A percentile compares a stretch with the other conserved stretches of the same genome.
These are phyloP conservation scores for Phragmites australis DNA, from an alignment of 176 grass and related monocot genomes.

Conservation along the genomic window DNA sequence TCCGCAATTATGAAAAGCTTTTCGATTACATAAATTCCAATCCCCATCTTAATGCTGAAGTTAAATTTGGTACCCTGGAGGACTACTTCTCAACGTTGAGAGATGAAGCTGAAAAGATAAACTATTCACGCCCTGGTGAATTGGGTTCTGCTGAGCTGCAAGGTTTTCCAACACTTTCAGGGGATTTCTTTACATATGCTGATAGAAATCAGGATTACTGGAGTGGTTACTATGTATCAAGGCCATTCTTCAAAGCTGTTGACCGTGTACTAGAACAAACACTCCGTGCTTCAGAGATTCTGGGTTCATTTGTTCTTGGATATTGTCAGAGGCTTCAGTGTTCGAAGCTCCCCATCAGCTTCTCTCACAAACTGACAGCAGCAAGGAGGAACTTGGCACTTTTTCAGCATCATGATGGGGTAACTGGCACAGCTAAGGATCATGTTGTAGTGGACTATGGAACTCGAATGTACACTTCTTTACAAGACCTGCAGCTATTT, in stretches of 20 bases:
- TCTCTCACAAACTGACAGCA: slow-evolving; percentile 90
- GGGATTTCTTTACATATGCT: slow-evolving; percentile 98
- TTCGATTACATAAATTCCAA: slow-evolving; percentile 97
- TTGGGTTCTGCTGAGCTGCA: slow-evolving; percentile 72
- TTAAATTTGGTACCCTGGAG: slow-evolving; percentile 94
- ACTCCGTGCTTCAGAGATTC: slow-evolving; percentile 86
- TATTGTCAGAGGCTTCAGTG: slow-evolving; percentile 92
- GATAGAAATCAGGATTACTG: slow-evolving; percentile 97
- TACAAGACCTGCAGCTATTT: slow-evolving; percentile 92
- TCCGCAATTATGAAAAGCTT: slow-evolving; percentile 88
- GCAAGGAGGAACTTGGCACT: slow-evolving; percentile 96
- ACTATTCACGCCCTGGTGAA: slow-evolving; percentile 77
- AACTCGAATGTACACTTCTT: slow-evolving; percentile 88
- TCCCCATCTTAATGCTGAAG: slow-evolving; percentile 78
- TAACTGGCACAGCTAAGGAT: slow-evolving; percentile 96
- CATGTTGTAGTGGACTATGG: slow-evolving; percentile 93
- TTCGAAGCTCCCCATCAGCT: slow-evolving; percentile 69
- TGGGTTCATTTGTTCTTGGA: slow-evolving; percentile 83
- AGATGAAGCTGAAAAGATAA: slow-evolving; percentile 80
- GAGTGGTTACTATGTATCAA: slow-evolving; percentile 98
- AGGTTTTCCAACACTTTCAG: slow-evolving; percentile 96
- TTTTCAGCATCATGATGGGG: slow-evolving; percentile 99
- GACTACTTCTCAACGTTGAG: slow-evolving; percentile 91
- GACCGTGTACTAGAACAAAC: slow-evolving; percentile 92
- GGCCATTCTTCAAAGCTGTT: slow-evolving; percentile 97